These are phyloP conservation scores for Colletotrichum tanaceti DNA, from an alignment of 2,329 filamentous ascomycete species.

Conservation along the genomic window DNA sequence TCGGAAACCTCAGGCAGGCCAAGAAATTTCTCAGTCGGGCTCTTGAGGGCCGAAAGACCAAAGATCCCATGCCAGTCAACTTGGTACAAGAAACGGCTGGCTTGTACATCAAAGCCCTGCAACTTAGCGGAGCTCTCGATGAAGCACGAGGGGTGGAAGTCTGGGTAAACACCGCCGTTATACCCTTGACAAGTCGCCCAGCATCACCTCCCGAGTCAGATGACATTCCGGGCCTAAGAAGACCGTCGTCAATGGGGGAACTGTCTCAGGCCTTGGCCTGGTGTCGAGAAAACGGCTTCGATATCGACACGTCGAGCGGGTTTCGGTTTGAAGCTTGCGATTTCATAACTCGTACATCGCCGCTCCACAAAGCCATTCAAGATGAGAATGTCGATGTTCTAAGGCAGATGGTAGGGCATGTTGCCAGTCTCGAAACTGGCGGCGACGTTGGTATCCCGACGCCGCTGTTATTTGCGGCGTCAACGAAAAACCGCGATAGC, in stretches of 20 bases:
- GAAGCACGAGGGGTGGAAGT: conserved; percentile 45
- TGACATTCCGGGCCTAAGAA: neutral
- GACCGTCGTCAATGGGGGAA: conserved; percentile 31
- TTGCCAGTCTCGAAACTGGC: conserved; percentile 43
- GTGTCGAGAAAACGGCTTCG: conserved; percentile 46
- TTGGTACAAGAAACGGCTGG: conserved; percentile 45
- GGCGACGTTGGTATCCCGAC: conserved; percentile 43
- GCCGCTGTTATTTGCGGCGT: conserved; percentile 48
- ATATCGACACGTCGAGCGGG: conserved; percentile 41
- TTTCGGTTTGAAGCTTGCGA: conserved; percentile 46
- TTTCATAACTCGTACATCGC: conserved; percentile 41
- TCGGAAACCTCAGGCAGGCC: conserved; percentile 41
- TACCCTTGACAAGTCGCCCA: conserved; percentile 17
- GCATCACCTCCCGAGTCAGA: conserved; percentile 17
- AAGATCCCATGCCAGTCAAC: conserved; percentile 33
- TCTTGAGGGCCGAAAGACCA: conserved; percentile 42
- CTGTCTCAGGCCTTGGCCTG: conserved; percentile 43
- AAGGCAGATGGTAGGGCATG: conserved; percentile 44
- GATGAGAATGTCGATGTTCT: conserved; percentile 44
- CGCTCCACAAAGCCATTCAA: conserved; percentile 45
- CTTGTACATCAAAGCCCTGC: conserved; percentile 43
- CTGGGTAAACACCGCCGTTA: conserved; percentile 41
- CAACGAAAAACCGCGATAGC: conserved; percentile 45
- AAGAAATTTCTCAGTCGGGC: conserved; percentile 43
- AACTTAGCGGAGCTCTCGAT: conserved; percentile 44